Base-by-base conservation (phyloP, 1,284 basidiomycete genomes). In the Apiotrichum laibachii region DNA sequence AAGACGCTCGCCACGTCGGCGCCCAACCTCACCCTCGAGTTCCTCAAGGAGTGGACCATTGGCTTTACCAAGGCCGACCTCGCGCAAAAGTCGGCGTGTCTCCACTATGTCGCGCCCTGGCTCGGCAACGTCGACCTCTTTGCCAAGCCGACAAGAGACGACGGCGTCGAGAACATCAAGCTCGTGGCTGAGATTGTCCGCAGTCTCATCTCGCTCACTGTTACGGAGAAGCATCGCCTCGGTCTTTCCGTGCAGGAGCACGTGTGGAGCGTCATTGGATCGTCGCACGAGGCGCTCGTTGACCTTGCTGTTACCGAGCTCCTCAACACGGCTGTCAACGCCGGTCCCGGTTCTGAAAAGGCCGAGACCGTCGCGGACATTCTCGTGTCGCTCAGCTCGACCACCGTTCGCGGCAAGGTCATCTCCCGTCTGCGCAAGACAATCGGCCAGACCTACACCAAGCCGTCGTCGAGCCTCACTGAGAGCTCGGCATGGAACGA, bases 61-160 rank as follows among this genome's bases (percentile, higher is more conserved):
- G 77, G 78, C 2, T 80, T 78, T 49, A 58, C 64, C 33, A 82
- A 84, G 31, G 83, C 89, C 74, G 82, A 85, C 57, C 85, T 64
- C n/a, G 77, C 83, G 1, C 85, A 86, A 57, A 85, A 86, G 55
- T 84, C 89, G 33, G 84, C 83, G 55, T 90, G 86, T 67, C 74
- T 92, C 19, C 85, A 88, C 61, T 92, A 92, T 69, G 82, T 93
- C 79, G 84, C 83, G 47, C 90, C 92, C 2, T 95, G 92, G 92
- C 82, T 94, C 49, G 85, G 83, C 72, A 92, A 93, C 69, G 79
- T 95, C 2, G 81, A 84, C 2, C 72, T 80, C 21, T 92, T 89
- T 67, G 84, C 85, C 42, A 86, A 87, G 66, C 87, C 90, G 1
- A 84, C 85, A 1, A 83, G 82, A 63, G 74, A 77, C 34, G 75